phyloP scores from a whole-genome alignment of 2,329 filamentous ascomycete species.

The Exophiala alcalophila region DNA sequence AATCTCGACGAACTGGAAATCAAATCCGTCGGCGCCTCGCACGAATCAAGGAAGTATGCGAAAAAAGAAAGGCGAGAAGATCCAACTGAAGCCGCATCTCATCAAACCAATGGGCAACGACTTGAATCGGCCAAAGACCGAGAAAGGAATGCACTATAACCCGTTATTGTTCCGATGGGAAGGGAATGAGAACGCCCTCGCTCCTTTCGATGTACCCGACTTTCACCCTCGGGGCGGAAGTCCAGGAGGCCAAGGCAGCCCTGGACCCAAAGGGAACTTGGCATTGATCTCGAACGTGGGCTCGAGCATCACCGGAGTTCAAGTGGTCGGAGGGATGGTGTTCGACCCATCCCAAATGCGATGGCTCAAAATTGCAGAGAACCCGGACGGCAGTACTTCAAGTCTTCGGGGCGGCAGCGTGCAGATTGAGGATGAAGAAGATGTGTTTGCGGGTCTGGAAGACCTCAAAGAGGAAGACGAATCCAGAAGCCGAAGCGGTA shows the following conservation, averaged over 20 bases:
- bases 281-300: slow-evolving; percentile 91
- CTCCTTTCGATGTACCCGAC: slow-evolving; percentile 68
- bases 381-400: slow-evolving; percentile 17
- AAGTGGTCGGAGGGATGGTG: slow-evolving; percentile 96
- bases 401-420: slow-evolving; percentile 42
- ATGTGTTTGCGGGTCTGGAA: slow-evolving; percentile 91
- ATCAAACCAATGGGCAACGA: slow-evolving; percentile 77
- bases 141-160: slow-evolving; percentile 97
- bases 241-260: slow-evolving; percentile 24
- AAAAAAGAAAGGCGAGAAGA: slow-evolving; percentile 39
- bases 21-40: slow-evolving; percentile 36
- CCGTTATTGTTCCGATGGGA: slow-evolving; percentile 85
- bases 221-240: slow-evolving; percentile 27
- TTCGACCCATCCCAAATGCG: slow-evolving; percentile 97
- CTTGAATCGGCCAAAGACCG: slow-evolving; percentile 75
- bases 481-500: slow-evolving; percentile 26
- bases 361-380: slow-evolving; percentile 74
- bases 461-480: slow-evolving; percentile 71
- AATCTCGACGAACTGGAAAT: slow-evolving; percentile 59
- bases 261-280: slow-evolving; percentile 27
- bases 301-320: slow-evolving; percentile 71
- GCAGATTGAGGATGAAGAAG: slow-evolving; percentile 79
- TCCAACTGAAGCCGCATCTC: slow-evolving; percentile 73
- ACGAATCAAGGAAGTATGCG: slow-evolving; percentile 42
- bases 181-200: slow-evolving; percentile 84